Percentiles rank a stretch among this genome's conserved stretches.
Evolutionary conservation across 2,329 filamentous ascomycete species (phyloP).

Genomic region (Penicillium crustosum): DNA sequence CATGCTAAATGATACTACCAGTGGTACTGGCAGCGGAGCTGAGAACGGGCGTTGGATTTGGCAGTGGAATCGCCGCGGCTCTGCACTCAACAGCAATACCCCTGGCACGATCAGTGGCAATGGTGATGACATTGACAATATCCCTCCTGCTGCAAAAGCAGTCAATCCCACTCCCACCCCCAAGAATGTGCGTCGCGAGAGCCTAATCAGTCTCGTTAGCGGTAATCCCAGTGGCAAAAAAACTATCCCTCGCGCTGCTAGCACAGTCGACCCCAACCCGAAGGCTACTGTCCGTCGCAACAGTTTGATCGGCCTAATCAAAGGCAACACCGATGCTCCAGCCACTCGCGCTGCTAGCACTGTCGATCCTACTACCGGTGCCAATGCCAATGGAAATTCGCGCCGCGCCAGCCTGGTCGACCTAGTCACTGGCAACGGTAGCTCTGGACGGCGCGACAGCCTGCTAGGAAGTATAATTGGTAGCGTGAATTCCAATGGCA

Average conservation of each 20-base stretch:
- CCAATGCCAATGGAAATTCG: not conserved
- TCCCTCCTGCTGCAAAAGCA: not conserved
- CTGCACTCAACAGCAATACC: not conserved
- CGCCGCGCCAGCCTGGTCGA: not conserved
- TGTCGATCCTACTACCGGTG: not conserved
- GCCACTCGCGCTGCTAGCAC: not conserved
- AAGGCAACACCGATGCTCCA: not conserved
- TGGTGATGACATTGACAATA: not conserved
- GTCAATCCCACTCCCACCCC: not conserved
- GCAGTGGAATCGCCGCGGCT: slow-evolving; percentile 7
- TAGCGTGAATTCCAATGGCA: not conserved
- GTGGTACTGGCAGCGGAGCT: slow-evolving; percentile 2
- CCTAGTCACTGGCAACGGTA: slow-evolving; percentile 8
- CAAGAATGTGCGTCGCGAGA: slow-evolving; percentile 2
- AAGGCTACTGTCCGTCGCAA: slow-evolving; percentile 3
- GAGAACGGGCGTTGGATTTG: slow-evolving; percentile 10
- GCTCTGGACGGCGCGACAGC: not conserved
- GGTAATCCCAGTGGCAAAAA: slow-evolving; percentile 4
- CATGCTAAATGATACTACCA: not conserved
- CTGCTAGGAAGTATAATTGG: not conserved
- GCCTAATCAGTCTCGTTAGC: slow-evolving; percentile 6
- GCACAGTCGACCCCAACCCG: slow-evolving; percentile 3
- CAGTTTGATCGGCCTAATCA: slow-evolving; percentile 5
- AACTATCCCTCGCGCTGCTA: not conserved
- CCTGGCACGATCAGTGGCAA: not conserved